Evolutionary conservation across 192 early-diverging fungal species (phyloP), one percentile per base, ranked within the genome.

Genomic region (Phlyctochytrium planicorne): DNA sequence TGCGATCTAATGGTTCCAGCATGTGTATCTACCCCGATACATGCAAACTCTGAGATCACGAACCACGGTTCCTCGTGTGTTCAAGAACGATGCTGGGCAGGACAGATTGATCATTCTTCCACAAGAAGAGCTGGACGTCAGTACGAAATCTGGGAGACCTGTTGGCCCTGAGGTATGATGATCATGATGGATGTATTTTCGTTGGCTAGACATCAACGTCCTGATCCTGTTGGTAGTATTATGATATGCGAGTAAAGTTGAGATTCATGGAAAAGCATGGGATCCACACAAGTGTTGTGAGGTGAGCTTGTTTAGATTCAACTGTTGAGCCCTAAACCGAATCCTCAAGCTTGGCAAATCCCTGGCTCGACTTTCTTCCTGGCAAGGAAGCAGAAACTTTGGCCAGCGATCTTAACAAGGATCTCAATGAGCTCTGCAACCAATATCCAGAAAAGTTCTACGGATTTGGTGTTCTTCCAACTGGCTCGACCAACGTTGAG

Each of bases 381-480:
- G 20, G 62, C 17, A 34, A 25, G 12, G 69, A 71, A 30, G 68
- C 66, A 14, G 36, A 34, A 4, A 20, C 50, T 3, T 10, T 75
- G 6, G 75, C 75, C 2, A 74, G 24, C 1, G 59, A 60, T n/a
- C 34, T 79, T 20, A 76, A 76, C 72, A 35, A 72, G 10, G 75
- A 79, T 16, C 53, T 76, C 25, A 27, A 73, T 30, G 32, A 24
- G 24, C 40, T 66, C 32, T 76, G 75, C 62, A 20, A 30, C 12
- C 65, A 53, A 25, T 33, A 56, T 25, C 31, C 14, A n/a, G 60
- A 66, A 20, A 36, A 47, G 23, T 32, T 76, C 14, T 80, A 69
- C 66, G 75, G 70, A 4, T 79, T 76, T 47, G 75, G 75, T 6
- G 52, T 67, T 14, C 36, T 76, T 37, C 75, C 75, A 6, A 61